Conservation (phyloP, 106 monocot species). For the Dioscorea alata region DNA sequence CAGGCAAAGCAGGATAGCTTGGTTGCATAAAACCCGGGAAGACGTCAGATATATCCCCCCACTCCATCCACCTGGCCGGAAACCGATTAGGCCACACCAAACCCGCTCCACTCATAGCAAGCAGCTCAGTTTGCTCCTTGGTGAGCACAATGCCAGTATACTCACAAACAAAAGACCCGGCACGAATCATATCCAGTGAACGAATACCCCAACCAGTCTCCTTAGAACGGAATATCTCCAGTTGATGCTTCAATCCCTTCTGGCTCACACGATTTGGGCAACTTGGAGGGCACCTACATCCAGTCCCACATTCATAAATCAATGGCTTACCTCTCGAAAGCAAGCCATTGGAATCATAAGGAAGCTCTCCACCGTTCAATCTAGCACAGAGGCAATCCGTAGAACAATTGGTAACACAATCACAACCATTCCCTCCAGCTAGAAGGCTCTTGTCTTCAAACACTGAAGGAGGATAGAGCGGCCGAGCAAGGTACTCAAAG, state of each 20-base stretch:
- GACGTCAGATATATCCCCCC: constrained; percentile 88
- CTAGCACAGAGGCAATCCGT: constrained; percentile 54
- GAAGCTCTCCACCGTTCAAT: constrained; percentile 76
- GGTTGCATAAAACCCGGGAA: constrained; percentile 41
- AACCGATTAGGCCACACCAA: constrained; percentile 68
- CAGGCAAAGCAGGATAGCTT: constrained; percentile 30
- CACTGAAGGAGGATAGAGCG: constrained; percentile 35
- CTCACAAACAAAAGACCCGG: constrained; percentile 84
- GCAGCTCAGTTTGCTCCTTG: constrained; percentile 51
- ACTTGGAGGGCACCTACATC: constrained; percentile 59
- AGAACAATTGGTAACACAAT: constrained; percentile 47
- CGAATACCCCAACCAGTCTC: constrained; percentile 96
- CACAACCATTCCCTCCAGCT: constrained; percentile 49
- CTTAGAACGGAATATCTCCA: constrained; percentile 83
- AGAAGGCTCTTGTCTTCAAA: constrained; percentile 23
- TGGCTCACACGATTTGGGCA: constrained; percentile 89
- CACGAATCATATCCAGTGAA: constrained; percentile 87
- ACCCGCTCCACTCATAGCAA: constrained; percentile 45
- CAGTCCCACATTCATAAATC: constrained; percentile 78
- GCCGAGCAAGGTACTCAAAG: constrained; percentile 65
- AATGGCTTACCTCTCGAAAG: constrained; percentile 78
- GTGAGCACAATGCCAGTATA: constrained; percentile 72
- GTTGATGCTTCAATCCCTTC: constrained; percentile 46
- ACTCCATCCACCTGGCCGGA: constrained; percentile 78
- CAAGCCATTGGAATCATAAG: constrained; percentile 62